phyloP scores from a whole-genome alignment of 805 yeast genomes.

The Candida endomychidarum region DNA sequence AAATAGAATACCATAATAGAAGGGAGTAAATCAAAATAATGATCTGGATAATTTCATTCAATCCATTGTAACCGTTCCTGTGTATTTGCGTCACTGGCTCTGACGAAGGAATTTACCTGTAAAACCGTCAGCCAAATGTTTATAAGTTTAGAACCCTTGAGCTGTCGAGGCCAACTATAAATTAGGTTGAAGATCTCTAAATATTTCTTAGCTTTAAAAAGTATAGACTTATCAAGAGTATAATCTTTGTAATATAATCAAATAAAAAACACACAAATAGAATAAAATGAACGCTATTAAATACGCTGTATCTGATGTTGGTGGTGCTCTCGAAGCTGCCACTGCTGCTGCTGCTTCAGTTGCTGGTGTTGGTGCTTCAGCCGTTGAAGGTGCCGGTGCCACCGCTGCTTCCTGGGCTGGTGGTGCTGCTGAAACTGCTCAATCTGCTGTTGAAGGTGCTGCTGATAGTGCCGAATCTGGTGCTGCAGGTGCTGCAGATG shows the following conservation, averaged over 20 bases:
- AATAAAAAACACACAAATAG: neutral
- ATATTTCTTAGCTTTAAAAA: neutral
- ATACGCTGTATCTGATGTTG: slow-evolving; percentile 23
- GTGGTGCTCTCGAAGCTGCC: slow-evolving; percentile 12
- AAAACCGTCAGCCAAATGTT: slow-evolving; percentile 12
- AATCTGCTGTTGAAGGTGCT: slow-evolving; percentile 16
- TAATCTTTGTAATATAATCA: too few species aligned
- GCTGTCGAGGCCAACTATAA: neutral
- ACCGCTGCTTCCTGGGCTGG: slow-evolving; percentile 8
- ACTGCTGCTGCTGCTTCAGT: slow-evolving; percentile 17
- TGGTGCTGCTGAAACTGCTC: slow-evolving; percentile 11
- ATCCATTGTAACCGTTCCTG: neutral
- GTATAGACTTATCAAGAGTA: too few species aligned
- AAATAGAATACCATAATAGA: too few species aligned
- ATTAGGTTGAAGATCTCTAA: neutral
- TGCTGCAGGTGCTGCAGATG: slow-evolving; percentile 19
- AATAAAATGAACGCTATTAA: slow-evolving; percentile 29
- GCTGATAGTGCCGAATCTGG: slow-evolving; percentile 18
- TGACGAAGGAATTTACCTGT: neutral
- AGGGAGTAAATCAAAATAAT: neutral
- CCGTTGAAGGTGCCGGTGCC: slow-evolving; percentile 12
- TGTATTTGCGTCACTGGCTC: slow-evolving; percentile 1
- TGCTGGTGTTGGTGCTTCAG: slow-evolving; percentile 17
- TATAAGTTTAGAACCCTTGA: slow-evolving; percentile 15
- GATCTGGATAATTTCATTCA: neutral